Evolutionary conservation across 225 moss, liverwort and hornwort genomes (phyloP).

Genomic region (Antitrichia curtipendula): DNA sequence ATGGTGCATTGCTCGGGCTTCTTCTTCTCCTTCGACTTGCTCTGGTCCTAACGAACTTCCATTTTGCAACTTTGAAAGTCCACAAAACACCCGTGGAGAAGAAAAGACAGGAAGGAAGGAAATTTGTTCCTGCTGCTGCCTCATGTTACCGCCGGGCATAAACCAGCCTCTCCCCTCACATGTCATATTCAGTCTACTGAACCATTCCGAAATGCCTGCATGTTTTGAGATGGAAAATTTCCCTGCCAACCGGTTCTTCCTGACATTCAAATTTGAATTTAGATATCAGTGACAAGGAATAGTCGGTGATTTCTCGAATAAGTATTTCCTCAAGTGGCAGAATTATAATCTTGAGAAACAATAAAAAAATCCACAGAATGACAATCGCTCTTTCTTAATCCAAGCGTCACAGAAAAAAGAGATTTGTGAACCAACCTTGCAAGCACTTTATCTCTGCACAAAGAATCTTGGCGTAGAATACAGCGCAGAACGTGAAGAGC

Average conservation of each 20-base stretch:
- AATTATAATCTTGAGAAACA: neutral
- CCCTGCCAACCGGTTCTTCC: neutral
- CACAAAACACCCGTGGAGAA: conserved; percentile 54
- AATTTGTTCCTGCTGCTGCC: conserved; percentile 1
- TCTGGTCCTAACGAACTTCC: neutral
- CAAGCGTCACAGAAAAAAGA: neutral
- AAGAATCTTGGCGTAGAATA: conserved; percentile 56
- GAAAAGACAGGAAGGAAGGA: conserved; percentile 39
- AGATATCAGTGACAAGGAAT: neutral
- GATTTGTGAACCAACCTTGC: conserved; percentile 35
- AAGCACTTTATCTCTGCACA: conserved; percentile 62
- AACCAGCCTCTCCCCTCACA: conserved; percentile 40
- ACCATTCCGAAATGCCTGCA: conserved; percentile 7
- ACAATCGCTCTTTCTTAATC: neutral
- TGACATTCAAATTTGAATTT: neutral
- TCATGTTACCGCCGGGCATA: neutral
- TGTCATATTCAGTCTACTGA: conserved; percentile 14
- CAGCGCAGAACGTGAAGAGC: conserved; percentile 68
- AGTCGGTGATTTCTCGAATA: neutral
- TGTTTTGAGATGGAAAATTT: conserved; percentile 1
- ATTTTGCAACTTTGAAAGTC: neutral
- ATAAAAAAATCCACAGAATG: neutral
- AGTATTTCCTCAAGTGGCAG: neutral
- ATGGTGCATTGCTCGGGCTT: neutral
- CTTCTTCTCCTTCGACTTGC: conserved; percentile 14